phyloP scores from a whole-genome alignment of 768 basidiomycete species.

The Boletus reticulatus region DNA sequence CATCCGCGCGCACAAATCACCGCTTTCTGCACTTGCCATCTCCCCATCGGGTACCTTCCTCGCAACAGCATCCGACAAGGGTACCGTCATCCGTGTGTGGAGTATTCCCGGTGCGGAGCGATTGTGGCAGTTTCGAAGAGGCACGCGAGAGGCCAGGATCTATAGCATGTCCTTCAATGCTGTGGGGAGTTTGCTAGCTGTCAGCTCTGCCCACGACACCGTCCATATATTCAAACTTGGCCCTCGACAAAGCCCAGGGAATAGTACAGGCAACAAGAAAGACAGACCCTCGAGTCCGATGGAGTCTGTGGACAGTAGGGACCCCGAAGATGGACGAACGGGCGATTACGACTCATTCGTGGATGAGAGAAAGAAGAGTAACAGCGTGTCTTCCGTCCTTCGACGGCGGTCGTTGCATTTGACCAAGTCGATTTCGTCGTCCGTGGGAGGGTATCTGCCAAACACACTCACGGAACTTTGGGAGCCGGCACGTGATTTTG shows the following conservation, averaged over 20 bases:
- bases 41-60: conserved; percentile 86
- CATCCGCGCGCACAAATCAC: conserved; percentile 94
- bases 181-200: conserved; percentile 79
- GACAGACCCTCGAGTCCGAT: conserved; percentile 53
- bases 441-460: conserved; percentile 82
- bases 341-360: conserved; percentile 87
- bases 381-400: conserved; percentile 59
- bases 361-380: conserved; percentile 65
- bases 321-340: conserved; percentile 51
- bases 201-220: conserved; percentile 90
- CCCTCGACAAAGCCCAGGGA: conserved; percentile 27
- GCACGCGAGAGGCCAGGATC: conserved; percentile 83
- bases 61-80: conserved; percentile 92
- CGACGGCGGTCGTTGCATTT: conserved; percentile 71
- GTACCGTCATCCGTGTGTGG: conserved; percentile 97
- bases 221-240: conserved; percentile 95
- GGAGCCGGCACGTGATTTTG: conserved; percentile 96
- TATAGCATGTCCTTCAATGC: conserved; percentile 85
- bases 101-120: conserved; percentile 88
- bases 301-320: conserved; percentile 62
- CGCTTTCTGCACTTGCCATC: conserved; percentile 83
- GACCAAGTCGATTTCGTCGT: conserved; percentile 72
- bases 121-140: conserved; percentile 91
- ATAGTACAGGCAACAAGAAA: conserved; percentile 16
- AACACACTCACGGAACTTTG: conserved; percentile 92